Base-by-base conservation (phyloP, 768 basidiomycete genomes). In the Obba rivulosa region DNA sequence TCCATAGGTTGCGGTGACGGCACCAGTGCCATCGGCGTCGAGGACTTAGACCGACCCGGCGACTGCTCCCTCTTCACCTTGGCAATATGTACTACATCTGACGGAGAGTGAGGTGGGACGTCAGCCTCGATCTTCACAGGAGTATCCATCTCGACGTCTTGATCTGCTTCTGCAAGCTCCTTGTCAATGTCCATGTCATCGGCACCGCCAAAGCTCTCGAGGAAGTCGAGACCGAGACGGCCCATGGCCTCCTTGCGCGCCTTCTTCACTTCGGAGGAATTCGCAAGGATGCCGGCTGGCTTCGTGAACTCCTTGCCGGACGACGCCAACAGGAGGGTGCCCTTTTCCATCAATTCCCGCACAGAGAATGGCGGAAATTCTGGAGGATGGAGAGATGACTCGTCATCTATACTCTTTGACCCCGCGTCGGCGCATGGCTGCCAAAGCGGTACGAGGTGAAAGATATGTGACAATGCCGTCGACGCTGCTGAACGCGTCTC, bases 401-500 rank as follows among this genome's bases (percentile, higher is more conserved):
- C 55, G 41, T 61, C 57, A 37, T 68, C 65, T 14, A 59, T 56
- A 0, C 59, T 54, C 31, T 62, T 59, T 8, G 63, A 57, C 1
- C 66, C 61, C 25, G 66, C 64, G 23, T 69, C 66, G 28, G 68
- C 55, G 34, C 57, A 58, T n/a, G 82, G 81, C 63, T 68, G 74
- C 85, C 93, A 95, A 54, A 79, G 71, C 0, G 95, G 94, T 2
- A 93, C 83, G 14, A 87, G 75, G 5, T 83, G 74, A 55, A 88
- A 93, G 50, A 98, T 89, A 44, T 91, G 83, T 0, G 90, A 91
- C 38, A 98, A 74, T 1, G 96, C 89, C 47, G 82, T 78, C 0
- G 93, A 91, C 0, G 92, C 92, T 0, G 96, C 92, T 2, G 83
- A 80, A 38, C 96, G 81, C 2, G 95, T 92, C 50, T 99, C 96